Evolutionary conservation across 1,139 yeast genomes (phyloP), one percentile per base, ranked within the genome.

Genomic region (Komagataea norvegica): DNA sequence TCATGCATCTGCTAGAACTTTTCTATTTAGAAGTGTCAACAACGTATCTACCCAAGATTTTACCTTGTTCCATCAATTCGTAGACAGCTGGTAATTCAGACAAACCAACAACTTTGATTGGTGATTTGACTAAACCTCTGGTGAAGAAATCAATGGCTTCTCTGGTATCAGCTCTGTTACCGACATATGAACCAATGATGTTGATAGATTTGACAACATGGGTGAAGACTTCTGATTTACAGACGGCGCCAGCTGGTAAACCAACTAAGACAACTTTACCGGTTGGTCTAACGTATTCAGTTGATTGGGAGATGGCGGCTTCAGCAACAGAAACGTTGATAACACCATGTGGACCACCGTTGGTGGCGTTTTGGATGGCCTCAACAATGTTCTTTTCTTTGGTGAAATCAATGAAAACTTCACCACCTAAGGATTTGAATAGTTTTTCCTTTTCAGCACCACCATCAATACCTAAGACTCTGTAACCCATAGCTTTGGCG

Each of bases 151-250:
- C 83, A 55, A 77, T 64, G 47, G 84, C 83, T 64, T 77, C 82
- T 51, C 79, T 72, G 48, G 81, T 68, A 60, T 77, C 83, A 50
- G 82, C 81, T 69, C 84, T 72, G 75, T 77, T 77, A 61, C 84
- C 84, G 47, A 77, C 83, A 57, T 77, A 77, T 47, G 83, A 77
- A 58, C 83, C 84, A 47, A 60, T 72, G 55, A 77, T 74, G 46
- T 64, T 60, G 57, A 74, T 64, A 42, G 80, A 71, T 59, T 67
- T 76, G 46, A 74, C 73, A 46, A 77, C 83, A 44, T 77, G 65
- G 44, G 66, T 63, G 61, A 77, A 77, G 33, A 77, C 78, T 43
- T 72, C 69, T 31, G 80, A 69, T 41, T 57, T 58, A 46, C 74
- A 71, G 54, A 70, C 68, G 40, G 81, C 79, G 51, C 69, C 70